These are phyloP conservation scores for Podaxis sp. DNA, from an alignment of 768 basidiomycete species.

Conservation along the genomic window DNA sequence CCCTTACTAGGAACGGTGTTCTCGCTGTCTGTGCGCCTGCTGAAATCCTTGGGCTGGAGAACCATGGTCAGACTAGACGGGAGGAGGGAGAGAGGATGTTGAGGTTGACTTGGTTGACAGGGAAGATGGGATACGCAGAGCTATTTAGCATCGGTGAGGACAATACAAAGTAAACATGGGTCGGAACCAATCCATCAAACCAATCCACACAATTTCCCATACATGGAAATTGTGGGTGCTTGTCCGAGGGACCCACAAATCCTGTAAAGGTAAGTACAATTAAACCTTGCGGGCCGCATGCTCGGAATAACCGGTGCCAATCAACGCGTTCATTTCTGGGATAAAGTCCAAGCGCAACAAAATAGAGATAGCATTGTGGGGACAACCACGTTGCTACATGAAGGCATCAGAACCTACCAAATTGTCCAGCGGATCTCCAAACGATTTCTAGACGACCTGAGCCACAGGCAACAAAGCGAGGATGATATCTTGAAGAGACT, in stretches of 20 bases:
- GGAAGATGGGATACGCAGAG: neutral
- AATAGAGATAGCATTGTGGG: neutral
- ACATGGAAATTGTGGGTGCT: conserved; percentile 1
- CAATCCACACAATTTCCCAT: conserved; percentile 9
- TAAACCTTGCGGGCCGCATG: too few species aligned
- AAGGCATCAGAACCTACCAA: too few species aligned
- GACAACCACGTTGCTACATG: neutral
- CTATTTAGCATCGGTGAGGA: conserved; percentile 5
- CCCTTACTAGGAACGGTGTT: conserved; percentile 12
- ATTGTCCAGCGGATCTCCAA: too few species aligned
- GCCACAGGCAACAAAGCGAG: too few species aligned
- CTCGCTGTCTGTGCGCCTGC: conserved; percentile 18
- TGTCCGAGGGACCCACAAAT: conserved; percentile 7
- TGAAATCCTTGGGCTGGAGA: conserved; percentile 18
- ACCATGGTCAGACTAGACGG: conserved; percentile 25
- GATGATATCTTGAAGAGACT: too few species aligned
- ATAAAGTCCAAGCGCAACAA: neutral
- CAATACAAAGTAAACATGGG: conserved; percentile 10
- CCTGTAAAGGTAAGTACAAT: neutral
- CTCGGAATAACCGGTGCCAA: too few species aligned
- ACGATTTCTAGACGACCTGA: too few species aligned
- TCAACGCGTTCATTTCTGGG: too few species aligned
- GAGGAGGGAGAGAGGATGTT: neutral
- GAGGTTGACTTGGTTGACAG: neutral
- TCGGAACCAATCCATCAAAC: conserved; percentile 13